Base-by-base conservation (phyloP, 208 protist species). In the Trypanosoma vivax region DNA sequence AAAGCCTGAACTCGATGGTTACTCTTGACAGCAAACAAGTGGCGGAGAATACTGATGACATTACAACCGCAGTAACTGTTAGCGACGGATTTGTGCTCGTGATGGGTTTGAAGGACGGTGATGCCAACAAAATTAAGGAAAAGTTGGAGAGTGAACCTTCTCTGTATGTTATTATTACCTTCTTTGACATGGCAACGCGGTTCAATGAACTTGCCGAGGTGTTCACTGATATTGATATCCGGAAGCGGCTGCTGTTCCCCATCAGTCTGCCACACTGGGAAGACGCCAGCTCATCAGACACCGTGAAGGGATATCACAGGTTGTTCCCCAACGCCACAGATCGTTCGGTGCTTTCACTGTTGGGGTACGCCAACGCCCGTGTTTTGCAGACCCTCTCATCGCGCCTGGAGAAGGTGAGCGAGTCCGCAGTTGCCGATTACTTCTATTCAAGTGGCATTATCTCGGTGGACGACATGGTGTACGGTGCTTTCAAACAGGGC, bases 221-320 rank as follows among this genome's bases (percentile, higher is more conserved):
- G n/a, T 76, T 79, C 37, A 2, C 28, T 0, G 40, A 10, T 10
- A 25, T 24, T 16, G 16, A 23, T 18, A 58, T 46, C 5, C 43
- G 51, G 47, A 35, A 43, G 18, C 68, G 72, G 1, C 24, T 79
- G 16, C 45, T 73, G 16, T 52, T 70, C 24, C 9, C 76, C 25
- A 75, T 46, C 14, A 79, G 60, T 48, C 50, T 84, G 55, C 76
- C 72, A 7, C 55, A 71, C 16, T 79, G 72, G 76, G 63, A 27
- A 18, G 61, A 79, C 41, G 43, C 57, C 4, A 28, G 63, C 16
- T 41, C 52, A 6, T 24, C 23, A 0, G 58, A 21, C 2, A 24
- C 23, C 23, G 37, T 77, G 14, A 11, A 29, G 29, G n/a, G 29
- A 19, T 72, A 65, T 39, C 66, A 74, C 21, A 21, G 21, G 0